Evolutionary conservation across 805 yeast genomes (phyloP).

Genomic region (Candida golubevii): DNA sequence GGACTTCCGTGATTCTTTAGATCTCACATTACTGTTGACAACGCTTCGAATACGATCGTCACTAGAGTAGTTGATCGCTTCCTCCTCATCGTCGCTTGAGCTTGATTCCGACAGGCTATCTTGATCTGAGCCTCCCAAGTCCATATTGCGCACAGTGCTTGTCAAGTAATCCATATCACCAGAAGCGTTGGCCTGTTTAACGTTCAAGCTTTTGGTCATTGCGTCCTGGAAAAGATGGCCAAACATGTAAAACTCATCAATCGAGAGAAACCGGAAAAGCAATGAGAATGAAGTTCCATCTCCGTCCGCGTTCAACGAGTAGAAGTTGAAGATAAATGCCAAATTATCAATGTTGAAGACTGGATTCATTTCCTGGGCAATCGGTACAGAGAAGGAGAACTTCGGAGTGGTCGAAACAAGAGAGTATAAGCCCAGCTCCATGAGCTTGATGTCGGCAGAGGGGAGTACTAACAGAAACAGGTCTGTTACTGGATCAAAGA

Average conservation of each 20-base stretch:
- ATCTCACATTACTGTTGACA: slow-evolving; percentile 2
- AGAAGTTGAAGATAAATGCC: slow-evolving; percentile 65
- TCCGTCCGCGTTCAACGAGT: slow-evolving; percentile 6
- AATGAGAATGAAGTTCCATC: slow-evolving; percentile 51
- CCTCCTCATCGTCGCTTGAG: slow-evolving; percentile 19
- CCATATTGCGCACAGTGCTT: slow-evolving; percentile 19
- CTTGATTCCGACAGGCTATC: slow-evolving; percentile 27
- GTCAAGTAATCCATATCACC: slow-evolving; percentile 6
- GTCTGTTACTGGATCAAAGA: slow-evolving; percentile 52
- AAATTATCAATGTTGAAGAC: slow-evolving; percentile 53
- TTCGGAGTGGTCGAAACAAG: slow-evolving; percentile 29
- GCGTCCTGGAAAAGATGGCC: slow-evolving; percentile 6
- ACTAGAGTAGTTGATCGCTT: slow-evolving; percentile 11
- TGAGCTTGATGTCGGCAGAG: slow-evolving; percentile 23
- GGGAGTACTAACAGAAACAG: slow-evolving; percentile 43
- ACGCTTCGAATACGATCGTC: slow-evolving; percentile 20
- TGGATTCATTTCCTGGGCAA: slow-evolving; percentile 53
- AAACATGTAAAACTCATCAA: slow-evolving; percentile 42
- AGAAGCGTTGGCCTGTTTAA: slow-evolving; percentile 1
- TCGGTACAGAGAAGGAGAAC: slow-evolving; percentile 7
- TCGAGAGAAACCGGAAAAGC: slow-evolving; percentile 50
- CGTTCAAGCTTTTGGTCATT: slow-evolving; percentile 3
- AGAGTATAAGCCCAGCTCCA: slow-evolving; percentile 49
- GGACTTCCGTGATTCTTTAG: slow-evolving; percentile 1
- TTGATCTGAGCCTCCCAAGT: slow-evolving; percentile 56